phyloP scores from a whole-genome alignment of 1,284 basidiomycete species.

The Apiotrichum laibachii region DNA sequence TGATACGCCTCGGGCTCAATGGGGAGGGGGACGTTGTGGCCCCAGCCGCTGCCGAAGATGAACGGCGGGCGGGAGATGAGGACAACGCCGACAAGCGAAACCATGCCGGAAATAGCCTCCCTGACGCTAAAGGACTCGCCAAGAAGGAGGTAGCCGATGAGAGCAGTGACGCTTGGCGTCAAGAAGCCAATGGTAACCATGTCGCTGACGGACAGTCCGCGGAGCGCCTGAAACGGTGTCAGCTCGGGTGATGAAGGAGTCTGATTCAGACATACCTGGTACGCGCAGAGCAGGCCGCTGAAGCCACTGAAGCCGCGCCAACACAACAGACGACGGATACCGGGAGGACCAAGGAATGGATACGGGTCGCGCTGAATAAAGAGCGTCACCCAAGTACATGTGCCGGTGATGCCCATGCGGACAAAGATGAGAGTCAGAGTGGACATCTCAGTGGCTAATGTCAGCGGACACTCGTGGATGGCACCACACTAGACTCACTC shows the following conservation, averaged over 20 bases:
- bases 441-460: conserved; percentile 31
- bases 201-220: conserved; percentile 69
- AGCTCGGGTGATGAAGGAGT: no score
- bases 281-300: conserved; percentile 51
- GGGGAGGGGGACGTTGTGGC: conserved; percentile 27
- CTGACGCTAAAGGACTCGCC: conserved; percentile 61
- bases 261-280: conserved; percentile 36
- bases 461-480: neutral
- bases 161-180: conserved; percentile 63
- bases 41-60: conserved; percentile 50
- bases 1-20: conserved; percentile 63
- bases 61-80: conserved; percentile 67
- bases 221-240: conserved; percentile 56
- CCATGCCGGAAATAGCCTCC: conserved; percentile 64
- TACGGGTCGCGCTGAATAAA: conserved; percentile 58
- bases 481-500: neutral
- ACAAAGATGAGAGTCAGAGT: conserved; percentile 41
- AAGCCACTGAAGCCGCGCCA: conserved; percentile 63
- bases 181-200: conserved; percentile 74
- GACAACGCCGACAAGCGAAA: conserved; percentile 62
- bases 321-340: conserved; percentile 60
- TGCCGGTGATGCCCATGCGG: conserved; percentile 53
- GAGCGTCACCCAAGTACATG: conserved; percentile 56
- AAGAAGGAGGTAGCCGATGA: conserved; percentile 67
- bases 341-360: conserved; percentile 67